Percentiles rank a stretch among this genome's conserved stretches.
These are phyloP conservation scores for Hansenula anomala DNA, from an alignment of 1,139 yeast genomes.

Conservation along the genomic window DNA sequence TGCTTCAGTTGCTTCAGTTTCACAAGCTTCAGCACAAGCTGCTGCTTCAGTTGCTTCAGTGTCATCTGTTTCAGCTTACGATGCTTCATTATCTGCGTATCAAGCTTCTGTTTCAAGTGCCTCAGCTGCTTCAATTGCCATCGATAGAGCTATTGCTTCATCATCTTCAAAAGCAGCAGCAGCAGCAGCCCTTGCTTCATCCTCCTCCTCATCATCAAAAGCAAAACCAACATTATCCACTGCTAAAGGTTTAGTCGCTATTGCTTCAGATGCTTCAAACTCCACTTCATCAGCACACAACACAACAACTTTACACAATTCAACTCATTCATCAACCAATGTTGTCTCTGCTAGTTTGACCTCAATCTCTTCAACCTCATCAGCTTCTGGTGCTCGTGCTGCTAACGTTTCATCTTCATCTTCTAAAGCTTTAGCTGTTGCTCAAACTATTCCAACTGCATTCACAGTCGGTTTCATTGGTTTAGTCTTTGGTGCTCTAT, in stretches of 20 bases:
- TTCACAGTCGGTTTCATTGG: conserved; percentile 47
- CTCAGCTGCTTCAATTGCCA: conserved; percentile 1
- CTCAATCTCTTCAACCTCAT: conserved; percentile 12
- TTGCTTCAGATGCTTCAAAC: conserved; percentile 35
- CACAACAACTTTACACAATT: conserved; percentile 15
- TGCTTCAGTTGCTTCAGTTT: not conserved
- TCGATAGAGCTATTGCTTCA: not conserved
- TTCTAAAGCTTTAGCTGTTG: conserved; percentile 30
- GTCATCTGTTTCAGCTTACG: conserved; percentile 18
- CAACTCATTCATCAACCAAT: conserved; percentile 18
- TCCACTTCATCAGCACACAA: conserved; percentile 15
- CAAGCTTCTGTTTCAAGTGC: conserved; percentile 19
- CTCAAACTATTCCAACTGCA: conserved; percentile 27
- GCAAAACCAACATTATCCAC: conserved; percentile 27
- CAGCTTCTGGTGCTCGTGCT: conserved; percentile 14
- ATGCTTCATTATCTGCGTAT: conserved; percentile 37
- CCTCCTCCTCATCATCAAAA: conserved; percentile 5
- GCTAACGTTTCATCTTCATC: conserved; percentile 19
- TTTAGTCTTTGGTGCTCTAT: conserved; percentile 44
- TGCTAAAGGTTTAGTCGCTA: conserved; percentile 42
- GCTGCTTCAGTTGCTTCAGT: conserved; percentile 7
- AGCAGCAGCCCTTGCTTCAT: not conserved
- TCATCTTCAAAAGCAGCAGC: conserved; percentile 3
- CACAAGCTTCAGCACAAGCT: not conserved
- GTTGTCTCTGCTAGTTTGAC: conserved; percentile 19